Percentiles rank a stretch among this genome's conserved stretches.
phyloP scores from a whole-genome alignment of 1,139 yeast species.

The Scheffersomyces illinoinensis region DNA sequence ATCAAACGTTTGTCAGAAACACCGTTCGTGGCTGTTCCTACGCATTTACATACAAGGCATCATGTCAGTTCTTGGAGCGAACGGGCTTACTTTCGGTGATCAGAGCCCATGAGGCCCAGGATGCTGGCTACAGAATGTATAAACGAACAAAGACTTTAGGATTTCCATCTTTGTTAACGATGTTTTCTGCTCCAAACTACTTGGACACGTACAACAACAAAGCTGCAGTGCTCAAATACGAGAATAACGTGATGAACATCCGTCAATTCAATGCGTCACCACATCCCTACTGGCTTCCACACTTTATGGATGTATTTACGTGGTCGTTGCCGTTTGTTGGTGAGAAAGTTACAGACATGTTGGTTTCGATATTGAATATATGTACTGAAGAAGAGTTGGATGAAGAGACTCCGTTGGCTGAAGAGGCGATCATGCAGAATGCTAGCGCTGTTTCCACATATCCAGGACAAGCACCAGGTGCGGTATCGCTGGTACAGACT shows the following conservation, averaged over 20 bases:
- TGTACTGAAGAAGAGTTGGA: constrained; percentile 95
- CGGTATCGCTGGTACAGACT: constrained; percentile 4
- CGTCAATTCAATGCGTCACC: constrained; percentile 92
- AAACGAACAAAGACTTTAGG: constrained; percentile 82
- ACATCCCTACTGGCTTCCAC: constrained; percentile 97
- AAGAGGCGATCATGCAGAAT: constrained; percentile 13
- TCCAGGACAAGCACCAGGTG: constrained; percentile 11
- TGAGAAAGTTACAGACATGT: constrained; percentile 93
- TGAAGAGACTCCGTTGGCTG: constrained; percentile 58
- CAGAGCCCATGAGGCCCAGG: constrained; percentile 98
- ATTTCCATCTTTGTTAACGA: constrained; percentile 89
- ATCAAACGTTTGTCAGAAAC: constrained; percentile 60
- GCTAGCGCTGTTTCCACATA: constrained; percentile 5
- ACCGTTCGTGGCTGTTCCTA: constrained; percentile 91
- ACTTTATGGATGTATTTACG: constrained; percentile 95
- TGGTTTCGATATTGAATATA: constrained; percentile 84
- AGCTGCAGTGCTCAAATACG: constrained; percentile 93
- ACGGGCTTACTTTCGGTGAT: constrained; percentile 82
- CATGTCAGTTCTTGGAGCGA: constrained; percentile 75
- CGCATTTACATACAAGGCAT: constrained; percentile 83
- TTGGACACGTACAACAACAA: constrained; percentile 91
- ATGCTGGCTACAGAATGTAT: constrained; percentile 95
- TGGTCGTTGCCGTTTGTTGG: constrained; percentile 99
- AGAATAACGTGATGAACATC: constrained; percentile 89
- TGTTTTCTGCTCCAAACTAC: constrained; percentile 96